Evolutionary conservation across 2,329 filamentous ascomycete species (phyloP), one percentile per base, ranked within the genome.

Genomic region (Exophiala dermatitidis): DNA sequence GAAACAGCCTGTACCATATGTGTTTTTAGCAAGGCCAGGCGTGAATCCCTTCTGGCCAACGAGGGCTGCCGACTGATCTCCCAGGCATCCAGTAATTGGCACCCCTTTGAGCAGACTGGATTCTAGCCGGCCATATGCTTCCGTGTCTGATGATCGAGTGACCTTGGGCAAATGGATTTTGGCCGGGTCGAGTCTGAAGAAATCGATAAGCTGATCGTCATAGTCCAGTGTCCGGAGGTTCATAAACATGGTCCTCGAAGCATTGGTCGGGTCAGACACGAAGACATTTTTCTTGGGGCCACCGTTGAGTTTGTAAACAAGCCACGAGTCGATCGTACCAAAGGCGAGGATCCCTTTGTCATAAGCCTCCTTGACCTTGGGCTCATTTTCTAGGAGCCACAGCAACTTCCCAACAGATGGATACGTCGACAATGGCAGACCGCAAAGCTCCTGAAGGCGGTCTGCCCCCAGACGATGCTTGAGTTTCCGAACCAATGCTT

Each of bases 201-300:
- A 95, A 28, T 81, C 72, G 29, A 95, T 74, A 29, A 95, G 77
- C 38, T 77, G 77, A 52, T 89, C 82, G 67, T 91, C 88, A 70
- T 95, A 95, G 63, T 90, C 70, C 54, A 89, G 77, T 7, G 84
- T 90, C 63, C 83, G 78, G 50, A 95, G 77, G 71, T 95, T 89
- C 85, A 95, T 90, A 70, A 95, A 93, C 89, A 95, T 94, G 56
- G 90, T 95, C 65, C 90, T 78, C 49, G 86, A 91, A 19, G 90
- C 90, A 68, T 95, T 95, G 56, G 87, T 89, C 45, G 85, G 82
- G 68, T 95, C 90, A 0, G 90, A 93, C 53, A 95, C 88, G 66
- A 88, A 84, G 41, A 90, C 71, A 52, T 84, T 79, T 48, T 78
- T 81, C 54, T 81, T 76, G 32, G 74, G 76, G 45, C 57, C 84